Conservation (phyloP, 2,329 filamentous ascomycete genomes). For the Trichoderma sp. region DNA sequence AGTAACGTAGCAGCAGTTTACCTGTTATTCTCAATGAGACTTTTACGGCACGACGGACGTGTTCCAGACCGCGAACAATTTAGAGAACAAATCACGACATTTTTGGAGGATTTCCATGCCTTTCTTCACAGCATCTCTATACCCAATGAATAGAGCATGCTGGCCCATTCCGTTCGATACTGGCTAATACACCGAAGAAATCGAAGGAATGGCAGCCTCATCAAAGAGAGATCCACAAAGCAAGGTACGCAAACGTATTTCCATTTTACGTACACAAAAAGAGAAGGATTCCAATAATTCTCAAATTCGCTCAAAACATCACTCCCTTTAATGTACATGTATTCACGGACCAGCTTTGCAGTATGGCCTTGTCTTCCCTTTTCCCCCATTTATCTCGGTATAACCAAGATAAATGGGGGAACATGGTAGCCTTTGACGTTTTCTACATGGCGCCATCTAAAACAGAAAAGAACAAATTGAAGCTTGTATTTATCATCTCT, state of each 20-base stretch:
- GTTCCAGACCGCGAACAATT: not conserved
- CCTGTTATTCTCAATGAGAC: not conserved
- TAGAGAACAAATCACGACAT: not conserved
- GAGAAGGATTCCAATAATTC: too few relatives aligned
- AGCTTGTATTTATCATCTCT: not conserved
- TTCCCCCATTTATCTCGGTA: not conserved
- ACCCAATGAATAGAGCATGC: not conserved
- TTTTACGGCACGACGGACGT: not conserved
- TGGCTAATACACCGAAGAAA: not conserved
- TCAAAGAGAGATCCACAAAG: not conserved
- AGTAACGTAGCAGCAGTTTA: constrained; percentile 11
- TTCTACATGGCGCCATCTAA: not conserved
- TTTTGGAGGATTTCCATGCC: not conserved
- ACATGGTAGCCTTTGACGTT: not conserved
- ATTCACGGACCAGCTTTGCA: not conserved
- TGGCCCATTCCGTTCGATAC: not conserved
- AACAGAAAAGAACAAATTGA: not conserved
- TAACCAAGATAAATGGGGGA: not conserved
- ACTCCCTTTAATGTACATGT: not conserved
- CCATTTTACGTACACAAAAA: too few relatives aligned
- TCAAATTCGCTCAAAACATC: not conserved
- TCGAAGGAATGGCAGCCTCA: too few relatives aligned
- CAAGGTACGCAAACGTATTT: not conserved
- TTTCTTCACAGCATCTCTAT: not conserved
- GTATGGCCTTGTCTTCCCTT: not conserved